These are phyloP conservation scores for Apiospora kogelbergensis DNA, from an alignment of 2,329 filamentous ascomycete species.

Conservation along the genomic window DNA sequence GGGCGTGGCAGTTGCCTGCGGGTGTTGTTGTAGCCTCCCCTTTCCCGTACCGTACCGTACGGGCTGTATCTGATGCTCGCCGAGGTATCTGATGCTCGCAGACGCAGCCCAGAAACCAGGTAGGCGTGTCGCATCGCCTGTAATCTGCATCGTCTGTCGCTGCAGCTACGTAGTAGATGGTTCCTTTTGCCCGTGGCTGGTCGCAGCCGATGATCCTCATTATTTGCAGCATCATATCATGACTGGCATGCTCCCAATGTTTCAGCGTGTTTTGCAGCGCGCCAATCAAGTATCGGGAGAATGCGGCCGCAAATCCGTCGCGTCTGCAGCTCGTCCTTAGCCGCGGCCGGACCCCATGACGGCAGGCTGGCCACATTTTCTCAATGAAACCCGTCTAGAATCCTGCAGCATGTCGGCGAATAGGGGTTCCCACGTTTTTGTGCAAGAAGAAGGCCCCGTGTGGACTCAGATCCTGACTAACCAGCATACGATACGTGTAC, in stretches of 20 bases:
- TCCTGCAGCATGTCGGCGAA: not conserved
- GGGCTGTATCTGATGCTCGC: too few species aligned
- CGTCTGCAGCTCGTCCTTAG: constrained; percentile 5
- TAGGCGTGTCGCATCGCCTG: not conserved
- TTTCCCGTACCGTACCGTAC: too few species aligned
- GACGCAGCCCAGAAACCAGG: not conserved
- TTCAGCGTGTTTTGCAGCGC: not conserved
- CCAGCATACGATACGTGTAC: not conserved
- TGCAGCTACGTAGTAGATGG: not conserved
- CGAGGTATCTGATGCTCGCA: not conserved
- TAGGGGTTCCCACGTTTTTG: not conserved
- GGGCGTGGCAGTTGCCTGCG: not conserved
- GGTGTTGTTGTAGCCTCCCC: not conserved
- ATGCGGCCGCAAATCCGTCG: not conserved
- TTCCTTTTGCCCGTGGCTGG: not conserved
- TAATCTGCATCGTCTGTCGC: not conserved
- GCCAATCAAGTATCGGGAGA: constrained; percentile 2
- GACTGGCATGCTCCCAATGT: not conserved
- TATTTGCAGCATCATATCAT: not conserved
- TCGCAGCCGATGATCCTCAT: not conserved
- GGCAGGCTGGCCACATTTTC: not conserved
- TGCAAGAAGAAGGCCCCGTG: not conserved
- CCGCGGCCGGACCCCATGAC: constrained; percentile 3
- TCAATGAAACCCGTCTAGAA: not conserved
- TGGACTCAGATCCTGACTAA: not conserved